These are phyloP conservation scores for Hymenoscyphus fraxineus DNA, from an alignment of 2,329 filamentous ascomycete species.

Conservation along the genomic window DNA sequence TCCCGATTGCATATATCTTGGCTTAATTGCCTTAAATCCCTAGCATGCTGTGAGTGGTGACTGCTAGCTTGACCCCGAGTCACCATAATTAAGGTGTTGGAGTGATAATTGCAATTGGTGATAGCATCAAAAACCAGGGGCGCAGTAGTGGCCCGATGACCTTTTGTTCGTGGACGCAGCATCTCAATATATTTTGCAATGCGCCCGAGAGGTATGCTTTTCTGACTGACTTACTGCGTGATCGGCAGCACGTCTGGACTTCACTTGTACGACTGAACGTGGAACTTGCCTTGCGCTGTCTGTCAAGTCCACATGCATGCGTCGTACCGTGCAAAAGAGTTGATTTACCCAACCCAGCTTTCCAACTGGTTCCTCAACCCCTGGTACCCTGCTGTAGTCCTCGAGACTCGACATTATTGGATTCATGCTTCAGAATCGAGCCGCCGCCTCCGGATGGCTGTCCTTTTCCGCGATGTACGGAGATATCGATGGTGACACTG, in stretches of 20 bases:
- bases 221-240: background rate
- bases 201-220: background rate
- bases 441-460: background rate
- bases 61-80: background rate
- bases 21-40: background rate
- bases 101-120: background rate
- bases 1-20: background rate
- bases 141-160: background rate
- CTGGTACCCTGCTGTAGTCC: background rate
- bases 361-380: background rate
- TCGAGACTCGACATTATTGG: background rate
- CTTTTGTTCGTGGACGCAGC: background rate
- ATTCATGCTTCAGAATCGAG: background rate
- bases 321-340: background rate
- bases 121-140: background rate
- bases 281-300: background rate
- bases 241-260: background rate
- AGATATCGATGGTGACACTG: background rate
- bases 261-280: background rate
- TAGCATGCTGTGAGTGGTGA: background rate
- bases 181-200: background rate
- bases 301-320: constrained; percentile 1
- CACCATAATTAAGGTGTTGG: background rate
- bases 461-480: background rate
- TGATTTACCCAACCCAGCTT: background rate